These are phyloP conservation scores for Polyporus arcularius DNA, from an alignment of 768 basidiomycete genomes.

Conservation along the genomic window DNA sequence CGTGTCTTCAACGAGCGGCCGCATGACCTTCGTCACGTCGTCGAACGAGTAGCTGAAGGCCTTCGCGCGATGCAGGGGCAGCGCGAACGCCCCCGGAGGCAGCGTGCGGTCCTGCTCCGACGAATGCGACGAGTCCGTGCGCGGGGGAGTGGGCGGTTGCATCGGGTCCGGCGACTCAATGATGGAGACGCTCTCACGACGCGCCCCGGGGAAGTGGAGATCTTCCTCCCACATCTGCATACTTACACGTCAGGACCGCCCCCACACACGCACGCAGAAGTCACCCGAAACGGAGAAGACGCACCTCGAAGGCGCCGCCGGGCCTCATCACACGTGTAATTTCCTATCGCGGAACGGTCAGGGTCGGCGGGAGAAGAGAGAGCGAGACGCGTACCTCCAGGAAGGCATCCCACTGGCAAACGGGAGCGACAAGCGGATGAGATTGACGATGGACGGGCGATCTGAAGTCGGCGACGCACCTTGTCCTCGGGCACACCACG, in stretches of 20 bases:
- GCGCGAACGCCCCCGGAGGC: neutral
- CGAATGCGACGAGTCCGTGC: conserved; percentile 15
- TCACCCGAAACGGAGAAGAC: conserved; percentile 10
- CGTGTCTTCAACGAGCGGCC: conserved; percentile 3
- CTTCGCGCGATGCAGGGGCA: neutral
- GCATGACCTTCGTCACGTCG: conserved; percentile 9
- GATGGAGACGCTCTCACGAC: conserved; percentile 29
- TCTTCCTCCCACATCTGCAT: conserved; percentile 72
- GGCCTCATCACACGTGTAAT: conserved; percentile 71
- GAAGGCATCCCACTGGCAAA: conserved; percentile 60
- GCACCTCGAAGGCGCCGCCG: conserved; percentile 70
- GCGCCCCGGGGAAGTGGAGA: conserved; percentile 66
- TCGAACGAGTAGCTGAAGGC: conserved; percentile 19
- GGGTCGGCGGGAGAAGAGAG: neutral
- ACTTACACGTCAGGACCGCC: neutral
- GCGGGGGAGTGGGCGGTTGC: conserved; percentile 16
- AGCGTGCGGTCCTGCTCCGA: conserved; percentile 11
- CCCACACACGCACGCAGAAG: neutral
- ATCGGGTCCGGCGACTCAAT: conserved; percentile 11
- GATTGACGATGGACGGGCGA: neutral
- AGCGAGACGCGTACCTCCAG: conserved; percentile 44
- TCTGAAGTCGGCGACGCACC: conserved; percentile 34
- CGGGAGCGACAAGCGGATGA: conserved; percentile 4
- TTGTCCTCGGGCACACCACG: conserved; percentile 77
- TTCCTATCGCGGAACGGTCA: conserved; percentile 39